These are phyloP conservation scores for Dianthus caryophyllus DNA, from an alignment of 148 eudicot species.

Conservation along the genomic window DNA sequence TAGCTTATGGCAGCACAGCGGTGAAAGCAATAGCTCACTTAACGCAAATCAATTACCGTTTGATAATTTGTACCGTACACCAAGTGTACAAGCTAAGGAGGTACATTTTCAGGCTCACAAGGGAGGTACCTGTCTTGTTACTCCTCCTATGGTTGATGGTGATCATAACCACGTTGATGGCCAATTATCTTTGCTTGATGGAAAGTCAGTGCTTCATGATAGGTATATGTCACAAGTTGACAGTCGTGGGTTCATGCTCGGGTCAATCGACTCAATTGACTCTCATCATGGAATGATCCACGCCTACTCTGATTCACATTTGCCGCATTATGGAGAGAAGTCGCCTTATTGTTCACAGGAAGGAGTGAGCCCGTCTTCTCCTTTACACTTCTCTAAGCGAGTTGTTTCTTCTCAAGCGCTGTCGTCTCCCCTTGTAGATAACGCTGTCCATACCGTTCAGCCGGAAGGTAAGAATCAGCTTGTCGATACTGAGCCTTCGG, in stretches of 20 bases:
- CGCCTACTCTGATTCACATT: constrained; percentile 76
- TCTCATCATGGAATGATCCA: constrained; percentile 57
- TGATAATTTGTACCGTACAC: constrained; percentile 30
- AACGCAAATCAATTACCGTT: constrained; percentile 35
- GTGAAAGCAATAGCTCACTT: constrained; percentile 34
- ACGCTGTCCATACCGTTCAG: constrained; percentile 22
- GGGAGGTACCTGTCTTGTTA: constrained; percentile 27
- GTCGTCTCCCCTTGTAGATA: constrained; percentile 33
- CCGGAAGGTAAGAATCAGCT: constrained; percentile 37
- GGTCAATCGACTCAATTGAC: constrained; percentile 37
- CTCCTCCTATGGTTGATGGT: constrained; percentile 27
- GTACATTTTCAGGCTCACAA: constrained; percentile 23
- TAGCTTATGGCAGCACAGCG: constrained; percentile 36
- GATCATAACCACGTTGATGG: constrained; percentile 27
- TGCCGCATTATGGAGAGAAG: constrained; percentile 51
- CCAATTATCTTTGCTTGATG: constrained; percentile 32
- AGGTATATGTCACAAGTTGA: constrained; percentile 42
- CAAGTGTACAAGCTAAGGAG: constrained; percentile 22
- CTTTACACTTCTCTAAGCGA: constrained; percentile 35
- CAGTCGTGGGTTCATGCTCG: constrained; percentile 36
- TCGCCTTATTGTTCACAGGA: constrained; percentile 54
- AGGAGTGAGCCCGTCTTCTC: constrained; percentile 39
- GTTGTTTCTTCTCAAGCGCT: constrained; percentile 25
- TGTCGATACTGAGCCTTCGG: constrained; percentile 32
- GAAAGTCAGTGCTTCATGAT: constrained; percentile 36